Percentiles rank a stretch among this genome's conserved stretches.
These are phyloP conservation scores for Kodamaea alishanica DNA, from an alignment of 1,139 yeast genomes.

Conservation along the genomic window DNA sequence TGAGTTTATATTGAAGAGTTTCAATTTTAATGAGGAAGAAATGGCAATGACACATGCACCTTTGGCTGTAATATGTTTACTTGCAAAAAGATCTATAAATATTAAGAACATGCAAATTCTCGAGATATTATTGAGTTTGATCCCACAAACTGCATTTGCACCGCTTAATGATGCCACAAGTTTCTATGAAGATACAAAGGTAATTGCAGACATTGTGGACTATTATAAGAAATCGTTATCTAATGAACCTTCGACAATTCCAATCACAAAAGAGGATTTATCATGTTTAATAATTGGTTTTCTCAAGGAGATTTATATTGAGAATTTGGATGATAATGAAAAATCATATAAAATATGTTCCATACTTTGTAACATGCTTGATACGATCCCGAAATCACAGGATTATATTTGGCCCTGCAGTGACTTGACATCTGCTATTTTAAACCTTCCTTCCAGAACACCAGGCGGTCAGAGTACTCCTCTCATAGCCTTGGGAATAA, in stretches of 20 bases:
- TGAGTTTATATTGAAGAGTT: conserved; percentile 56
- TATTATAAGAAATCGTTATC: conserved; percentile 9
- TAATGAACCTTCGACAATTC: conserved; percentile 2
- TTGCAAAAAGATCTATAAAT: conserved; percentile 15
- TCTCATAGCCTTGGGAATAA: conserved; percentile 42
- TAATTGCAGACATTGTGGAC: conserved; percentile 4
- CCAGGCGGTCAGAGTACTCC: conserved; percentile 19
- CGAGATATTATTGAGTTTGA: conserved; percentile 38
- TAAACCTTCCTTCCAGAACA: conserved; percentile 13
- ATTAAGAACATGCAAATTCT: conserved; percentile 33
- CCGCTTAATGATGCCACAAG: conserved; percentile 31
- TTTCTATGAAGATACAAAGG: background rate
- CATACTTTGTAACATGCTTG: conserved; percentile 13
- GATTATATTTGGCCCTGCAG: conserved; percentile 8
- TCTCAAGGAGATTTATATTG: conserved; percentile 3
- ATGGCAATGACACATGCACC: conserved; percentile 79
- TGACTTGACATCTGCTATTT: conserved; percentile 30
- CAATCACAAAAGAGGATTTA: conserved; percentile 6
- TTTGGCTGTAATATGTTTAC: conserved; percentile 50
- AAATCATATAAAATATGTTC: conserved; percentile 9
- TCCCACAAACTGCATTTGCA: conserved; percentile 58
- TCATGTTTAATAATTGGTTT: conserved; percentile 4
- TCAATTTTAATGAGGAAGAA: conserved; percentile 81
- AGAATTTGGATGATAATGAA: conserved; percentile 3
- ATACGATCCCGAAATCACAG: conserved; percentile 9